Conservation (phyloP, 148 eudicot genomes). For the Rhododendron griersonianum region DNA sequence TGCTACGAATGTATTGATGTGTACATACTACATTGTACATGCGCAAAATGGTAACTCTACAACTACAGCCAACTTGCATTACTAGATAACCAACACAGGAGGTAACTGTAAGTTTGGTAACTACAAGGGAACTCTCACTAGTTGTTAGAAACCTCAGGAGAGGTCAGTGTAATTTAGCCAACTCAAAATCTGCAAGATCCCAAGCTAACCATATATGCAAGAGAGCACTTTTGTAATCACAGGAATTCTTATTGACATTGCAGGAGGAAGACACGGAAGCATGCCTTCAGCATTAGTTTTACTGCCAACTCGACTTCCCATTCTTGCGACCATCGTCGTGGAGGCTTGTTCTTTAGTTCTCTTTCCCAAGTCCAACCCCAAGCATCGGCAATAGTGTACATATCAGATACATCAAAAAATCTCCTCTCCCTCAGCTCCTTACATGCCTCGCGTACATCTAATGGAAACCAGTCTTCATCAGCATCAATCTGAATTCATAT, state of each 20-base stretch:
- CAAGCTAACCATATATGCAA: neutral
- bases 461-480: conserved; percentile 94
- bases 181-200: neutral
- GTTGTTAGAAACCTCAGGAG: neutral
- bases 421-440: conserved; percentile 72
- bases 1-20: neutral
- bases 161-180: neutral
- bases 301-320: conserved; percentile 96
- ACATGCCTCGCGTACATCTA: conserved; percentile 70
- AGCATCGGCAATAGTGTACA: conserved; percentile 94
- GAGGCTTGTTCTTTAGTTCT: conserved; percentile 73
- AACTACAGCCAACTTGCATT: neutral
- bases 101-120: neutral
- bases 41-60: neutral
- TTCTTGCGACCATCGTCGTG: conserved; percentile 89
- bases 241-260: neutral
- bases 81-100: neutral
- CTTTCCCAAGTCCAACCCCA: conserved; percentile 99
- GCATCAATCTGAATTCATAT: conserved; percentile 58
- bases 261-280: conserved; percentile 15
- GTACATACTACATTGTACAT: neutral
- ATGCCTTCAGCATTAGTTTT: conserved; percentile 81
- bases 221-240: neutral
- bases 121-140: neutral
- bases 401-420: conserved; percentile 80